Conservation (phyloP, 108 stramenopile genomes). For the Cyclotella distinguenda region DNA sequence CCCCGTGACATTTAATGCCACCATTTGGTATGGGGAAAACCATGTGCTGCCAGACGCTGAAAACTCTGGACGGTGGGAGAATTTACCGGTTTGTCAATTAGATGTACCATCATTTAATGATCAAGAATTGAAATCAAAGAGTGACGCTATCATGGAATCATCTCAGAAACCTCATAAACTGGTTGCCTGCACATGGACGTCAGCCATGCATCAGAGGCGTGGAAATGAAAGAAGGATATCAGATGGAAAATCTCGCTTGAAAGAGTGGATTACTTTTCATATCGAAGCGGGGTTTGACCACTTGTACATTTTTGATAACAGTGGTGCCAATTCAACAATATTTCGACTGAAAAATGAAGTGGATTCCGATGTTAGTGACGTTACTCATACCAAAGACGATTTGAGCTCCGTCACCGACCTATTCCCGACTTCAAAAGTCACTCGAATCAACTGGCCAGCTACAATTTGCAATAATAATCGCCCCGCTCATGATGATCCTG, state of each 20-base stretch:
- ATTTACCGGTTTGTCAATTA: conserved; percentile 45
- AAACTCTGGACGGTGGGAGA: conserved; percentile 53
- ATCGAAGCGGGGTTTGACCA: conserved; percentile 46
- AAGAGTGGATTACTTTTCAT: conserved; percentile 49
- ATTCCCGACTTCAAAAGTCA: conserved; percentile 61
- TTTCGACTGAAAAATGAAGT: conserved; percentile 49
- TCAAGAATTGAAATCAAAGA: neutral
- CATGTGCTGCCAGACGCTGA: conserved; percentile 31
- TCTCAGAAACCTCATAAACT: conserved; percentile 41
- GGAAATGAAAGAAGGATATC: conserved; percentile 53
- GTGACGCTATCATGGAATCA: neutral
- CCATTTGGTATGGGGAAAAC: conserved; percentile 55
- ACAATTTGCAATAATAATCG: conserved; percentile 55
- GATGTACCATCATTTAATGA: neutral
- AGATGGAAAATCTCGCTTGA: conserved; percentile 43
- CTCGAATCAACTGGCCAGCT: conserved; percentile 54
- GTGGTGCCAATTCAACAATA: conserved; percentile 52
- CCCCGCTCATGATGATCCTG: conserved; percentile 52
- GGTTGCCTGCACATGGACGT: conserved; percentile 75
- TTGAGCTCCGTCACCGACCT: conserved; percentile 47
- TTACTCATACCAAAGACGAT: conserved; percentile 19
- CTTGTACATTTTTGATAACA: conserved; percentile 44
- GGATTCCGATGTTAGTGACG: conserved; percentile 26
- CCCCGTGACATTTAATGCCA: conserved; percentile 57
- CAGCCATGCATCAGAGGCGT: conserved; percentile 57